phyloP scores from a whole-genome alignment of 2,329 filamentous ascomycete species.

The Sordariomycetes sp. region DNA sequence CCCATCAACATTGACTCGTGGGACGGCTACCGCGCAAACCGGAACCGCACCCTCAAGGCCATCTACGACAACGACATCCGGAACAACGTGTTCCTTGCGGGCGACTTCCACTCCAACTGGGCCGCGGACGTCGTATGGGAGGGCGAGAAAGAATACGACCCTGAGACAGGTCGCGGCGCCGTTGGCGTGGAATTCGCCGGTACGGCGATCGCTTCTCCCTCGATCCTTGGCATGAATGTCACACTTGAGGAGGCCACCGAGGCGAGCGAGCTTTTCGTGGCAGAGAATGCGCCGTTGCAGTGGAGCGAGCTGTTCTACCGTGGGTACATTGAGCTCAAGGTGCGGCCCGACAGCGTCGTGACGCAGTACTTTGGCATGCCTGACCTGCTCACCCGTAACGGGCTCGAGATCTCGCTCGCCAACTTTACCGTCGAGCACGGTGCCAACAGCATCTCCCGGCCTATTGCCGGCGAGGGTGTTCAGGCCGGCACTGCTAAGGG shows the following conservation, averaged over 20 bases:
- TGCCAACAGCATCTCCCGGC: conserved; percentile 39
- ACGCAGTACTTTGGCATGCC: conserved; percentile 47
- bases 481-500: conserved; percentile 42
- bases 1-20: neutral
- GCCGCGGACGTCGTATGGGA: conserved; percentile 45
- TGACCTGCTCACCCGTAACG: conserved; percentile 37
- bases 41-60: conserved; percentile 55
- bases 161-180: conserved; percentile 35
- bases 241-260: conserved; percentile 38
- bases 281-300: conserved; percentile 48
- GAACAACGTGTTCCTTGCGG: conserved; percentile 62
- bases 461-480: conserved; percentile 25
- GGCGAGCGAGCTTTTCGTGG: conserved; percentile 25
- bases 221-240: conserved; percentile 30
- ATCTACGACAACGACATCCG: conserved; percentile 54
- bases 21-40: conserved; percentile 54
- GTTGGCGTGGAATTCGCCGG: conserved; percentile 55
- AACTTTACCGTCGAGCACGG: conserved; percentile 56
- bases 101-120: conserved; percentile 58
- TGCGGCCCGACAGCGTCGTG: conserved; percentile 40
- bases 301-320: conserved; percentile 65
- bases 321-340: conserved; percentile 55
- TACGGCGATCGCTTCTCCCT: conserved; percentile 47
- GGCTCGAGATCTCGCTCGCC: conserved; percentile 51
- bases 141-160: conserved; percentile 36